phyloP scores from a whole-genome alignment of 768 basidiomycete genomes.

The Auriscalpium microsporum region DNA sequence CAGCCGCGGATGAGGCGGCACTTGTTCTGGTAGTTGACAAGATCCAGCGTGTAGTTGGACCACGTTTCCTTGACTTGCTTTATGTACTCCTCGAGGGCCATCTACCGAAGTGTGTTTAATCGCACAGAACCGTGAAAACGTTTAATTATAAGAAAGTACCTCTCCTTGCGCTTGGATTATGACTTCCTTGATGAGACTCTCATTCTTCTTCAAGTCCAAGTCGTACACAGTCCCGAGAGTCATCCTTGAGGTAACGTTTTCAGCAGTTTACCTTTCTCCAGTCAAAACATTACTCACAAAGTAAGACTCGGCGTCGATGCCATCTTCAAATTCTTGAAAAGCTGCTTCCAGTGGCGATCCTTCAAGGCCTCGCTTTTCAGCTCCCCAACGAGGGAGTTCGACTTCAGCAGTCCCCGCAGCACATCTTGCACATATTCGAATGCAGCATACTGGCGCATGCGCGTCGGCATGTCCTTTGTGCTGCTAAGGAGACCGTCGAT shows the following conservation, averaged over 20 bases:
- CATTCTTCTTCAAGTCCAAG: conserved; percentile 91
- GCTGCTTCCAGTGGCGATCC: conserved; percentile 96
- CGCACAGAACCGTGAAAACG: conserved; percentile 3
- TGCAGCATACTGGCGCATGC: conserved; percentile 98
- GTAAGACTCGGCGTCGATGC: conserved; percentile 69
- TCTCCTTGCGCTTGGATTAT: conserved; percentile 98
- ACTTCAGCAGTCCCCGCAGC: conserved; percentile 77
- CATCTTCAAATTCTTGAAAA: conserved; percentile 82
- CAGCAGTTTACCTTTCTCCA: conserved; percentile 1
- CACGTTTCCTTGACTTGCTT: conserved; percentile 95
- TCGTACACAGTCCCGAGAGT: conserved; percentile 96
- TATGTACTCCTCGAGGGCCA: conserved; percentile 94
- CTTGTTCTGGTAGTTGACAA: conserved; percentile 98
- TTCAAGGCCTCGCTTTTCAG: conserved; percentile 95
- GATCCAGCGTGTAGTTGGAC: conserved; percentile 90
- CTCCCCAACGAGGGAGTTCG: conserved; percentile 84
- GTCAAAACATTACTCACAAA: conserved; percentile 36
- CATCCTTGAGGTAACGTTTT: conserved; percentile 47
- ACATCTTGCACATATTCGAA: conserved; percentile 97
- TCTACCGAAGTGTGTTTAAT: conserved; percentile 41
- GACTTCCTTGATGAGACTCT: conserved; percentile 84
- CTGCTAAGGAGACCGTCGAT: conserved; percentile 85
- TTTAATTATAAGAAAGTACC: conserved; percentile 32
- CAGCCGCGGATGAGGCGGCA: conserved; percentile 91
- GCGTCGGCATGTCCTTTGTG: conserved; percentile 98